Conservation (phyloP, 768 basidiomycete genomes). For the Phanerochaete carnosa region DNA sequence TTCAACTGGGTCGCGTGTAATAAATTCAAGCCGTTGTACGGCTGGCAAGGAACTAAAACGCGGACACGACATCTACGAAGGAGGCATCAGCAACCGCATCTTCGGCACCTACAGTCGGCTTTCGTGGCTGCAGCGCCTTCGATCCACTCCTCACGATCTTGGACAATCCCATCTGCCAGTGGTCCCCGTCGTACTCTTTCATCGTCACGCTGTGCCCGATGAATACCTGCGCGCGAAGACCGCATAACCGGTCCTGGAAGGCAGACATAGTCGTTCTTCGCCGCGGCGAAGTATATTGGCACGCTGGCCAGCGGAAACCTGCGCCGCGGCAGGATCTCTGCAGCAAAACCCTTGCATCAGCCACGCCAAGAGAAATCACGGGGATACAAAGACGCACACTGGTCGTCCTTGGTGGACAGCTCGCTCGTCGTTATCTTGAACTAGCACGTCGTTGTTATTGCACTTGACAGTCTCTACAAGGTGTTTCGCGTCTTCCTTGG, state of each 20-base stretch:
- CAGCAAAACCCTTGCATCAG: too few species aligned
- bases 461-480: slow-evolving; percentile 25
- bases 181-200: slow-evolving; percentile 8
- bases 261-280: slow-evolving; percentile 5
- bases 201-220: slow-evolving; percentile 1
- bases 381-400: neutral
- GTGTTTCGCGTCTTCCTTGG: slow-evolving; percentile 29
- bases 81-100: too few species aligned
- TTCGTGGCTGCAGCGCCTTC: neutral
- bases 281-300: slow-evolving; percentile 7
- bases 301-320: neutral
- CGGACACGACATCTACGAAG: too few species aligned
- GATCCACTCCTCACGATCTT: slow-evolving; percentile 8
- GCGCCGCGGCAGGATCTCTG: neutral
- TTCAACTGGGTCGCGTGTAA: too few species aligned
- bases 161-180: slow-evolving; percentile 8
- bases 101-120: too few species aligned
- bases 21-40: too few species aligned
- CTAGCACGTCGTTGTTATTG: slow-evolving; percentile 35
- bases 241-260: neutral
- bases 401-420: neutral
- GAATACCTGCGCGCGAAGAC: slow-evolving; percentile 1
- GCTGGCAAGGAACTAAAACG: too few species aligned
- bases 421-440: slow-evolving; percentile 26
- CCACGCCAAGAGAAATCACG: too few species aligned